Evolutionary conservation across 768 basidiomycete genomes (phyloP).

Genomic region (Hemileccinum impolitum): DNA sequence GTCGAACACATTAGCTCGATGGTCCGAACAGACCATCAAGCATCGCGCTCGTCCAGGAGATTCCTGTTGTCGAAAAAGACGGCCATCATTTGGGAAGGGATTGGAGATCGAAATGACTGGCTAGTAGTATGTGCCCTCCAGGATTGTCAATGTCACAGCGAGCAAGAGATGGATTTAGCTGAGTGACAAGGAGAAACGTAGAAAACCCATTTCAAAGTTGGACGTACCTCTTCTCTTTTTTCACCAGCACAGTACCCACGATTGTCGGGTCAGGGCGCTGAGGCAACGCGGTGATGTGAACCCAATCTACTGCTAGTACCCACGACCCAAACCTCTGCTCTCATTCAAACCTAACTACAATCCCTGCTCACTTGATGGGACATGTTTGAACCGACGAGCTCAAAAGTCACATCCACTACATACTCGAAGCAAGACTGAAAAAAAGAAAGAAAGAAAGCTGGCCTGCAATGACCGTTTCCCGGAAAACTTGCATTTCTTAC

Average conservation of each 20-base stretch:
- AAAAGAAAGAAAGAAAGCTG: not conserved
- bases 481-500: not conserved
- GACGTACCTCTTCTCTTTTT: not conserved
- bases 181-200: not conserved
- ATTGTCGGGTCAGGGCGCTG: not conserved
- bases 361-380: too few relatives aligned
- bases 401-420: too few relatives aligned
- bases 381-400: too few relatives aligned
- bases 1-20: not conserved
- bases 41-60: too few relatives aligned
- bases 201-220: not conserved
- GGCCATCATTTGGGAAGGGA: too few relatives aligned
- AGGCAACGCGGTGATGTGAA: not conserved
- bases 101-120: too few relatives aligned
- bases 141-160: not conserved
- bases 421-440: too few relatives aligned
- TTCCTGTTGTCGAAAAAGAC: too few relatives aligned
- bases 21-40: not conserved
- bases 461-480: not conserved
- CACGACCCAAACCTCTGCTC: too few relatives aligned
- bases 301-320: too few relatives aligned
- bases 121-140: too few relatives aligned
- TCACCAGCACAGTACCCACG: constrained; percentile 1
- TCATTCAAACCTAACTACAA: too few relatives aligned
- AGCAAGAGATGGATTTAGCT: not conserved